Evolutionary conservation across 2,329 filamentous ascomycete genomes (phyloP).

Genomic region (Penicillium digitatum): DNA sequence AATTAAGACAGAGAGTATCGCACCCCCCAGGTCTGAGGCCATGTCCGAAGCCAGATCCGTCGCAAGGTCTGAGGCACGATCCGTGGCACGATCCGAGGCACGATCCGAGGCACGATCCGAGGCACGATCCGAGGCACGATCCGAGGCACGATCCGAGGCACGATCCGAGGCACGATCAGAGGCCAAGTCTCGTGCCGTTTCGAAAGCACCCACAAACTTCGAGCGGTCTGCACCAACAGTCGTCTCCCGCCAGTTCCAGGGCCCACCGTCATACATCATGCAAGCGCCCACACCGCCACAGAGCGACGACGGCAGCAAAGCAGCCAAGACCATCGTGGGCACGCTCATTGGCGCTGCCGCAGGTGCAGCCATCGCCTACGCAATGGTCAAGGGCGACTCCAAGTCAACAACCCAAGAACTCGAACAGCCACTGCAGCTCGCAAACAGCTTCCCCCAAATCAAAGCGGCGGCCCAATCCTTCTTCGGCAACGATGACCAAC

Average conservation of each 20-base stretch:
- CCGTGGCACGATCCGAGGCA: background rate
- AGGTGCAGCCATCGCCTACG: constrained; percentile 72
- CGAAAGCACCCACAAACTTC: constrained; percentile 26
- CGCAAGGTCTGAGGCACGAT: background rate
- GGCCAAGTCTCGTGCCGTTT: constrained; percentile 26
- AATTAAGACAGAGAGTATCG: constrained; percentile 31
- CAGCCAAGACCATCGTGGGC: constrained; percentile 64
- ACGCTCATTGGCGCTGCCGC: constrained; percentile 75
- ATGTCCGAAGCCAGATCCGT: background rate
- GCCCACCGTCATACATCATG: constrained; percentile 23
- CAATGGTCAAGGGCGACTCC: constrained; percentile 60
- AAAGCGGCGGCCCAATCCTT: constrained; percentile 22
- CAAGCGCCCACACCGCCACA: constrained; percentile 27
- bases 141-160: background rate
- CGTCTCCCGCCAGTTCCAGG: constrained; percentile 22
- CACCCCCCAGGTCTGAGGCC: constrained; percentile 27
- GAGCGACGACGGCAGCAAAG: constrained; percentile 43
- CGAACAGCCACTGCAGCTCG: constrained; percentile 22
- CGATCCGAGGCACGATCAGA: background rate
- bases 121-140: background rate
- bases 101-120: background rate
- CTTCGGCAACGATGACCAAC: constrained; percentile 2
- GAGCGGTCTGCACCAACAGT: constrained; percentile 23
- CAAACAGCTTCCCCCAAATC: constrained; percentile 25
- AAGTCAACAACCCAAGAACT: constrained; percentile 22